Base-by-base conservation (phyloP, 805 yeast species). In the Gaillardinia entomophila region DNA sequence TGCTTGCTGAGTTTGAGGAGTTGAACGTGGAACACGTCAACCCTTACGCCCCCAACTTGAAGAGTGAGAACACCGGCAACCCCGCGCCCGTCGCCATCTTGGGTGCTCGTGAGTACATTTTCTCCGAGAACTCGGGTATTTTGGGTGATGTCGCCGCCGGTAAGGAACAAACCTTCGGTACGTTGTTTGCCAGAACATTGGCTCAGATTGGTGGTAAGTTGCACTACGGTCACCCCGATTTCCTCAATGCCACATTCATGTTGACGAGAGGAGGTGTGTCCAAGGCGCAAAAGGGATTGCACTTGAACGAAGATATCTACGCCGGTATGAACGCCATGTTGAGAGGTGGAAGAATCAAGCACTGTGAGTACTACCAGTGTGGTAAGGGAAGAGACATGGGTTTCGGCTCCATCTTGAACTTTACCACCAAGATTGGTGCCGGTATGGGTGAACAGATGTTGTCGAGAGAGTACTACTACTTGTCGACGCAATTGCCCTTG, bases 401-500 rank as follows among this genome's bases (percentile, higher is more conserved):
- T 54, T 83, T 83, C 60, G 88, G 88, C 38, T 82, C 92, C 4
- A 82, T 83, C 62, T 69, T 82, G 70, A 83, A 83, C 61, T 83
- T 83, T 72, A 82, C 88, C 15, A 82, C 89, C 26, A 83, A 83
- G 62, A 82, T 83, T 72, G 94, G 94, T 61, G 89, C 92, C 45
- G 94, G 94, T 62, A 83, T 83, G 94, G 92, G 92, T 58, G 94
- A 83, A 61, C 94, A 83, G 58, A 80, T 83, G 79, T 65, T 83
- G 39, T 82, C 89, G 17, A 73, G 94, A 63, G 94, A 83, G 57
- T 83, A 83, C 56, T 83, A 79, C 60, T 82, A 82, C 58, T 59
- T 83, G 57, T 87, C 90, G 51, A 79, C 90, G 24, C 88, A 79
- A 52, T 64, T 83, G 41, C 92, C 90, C 27, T 60, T 83, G 49